Evolutionary conservation across 495 filamentous ascomycete genomes (phyloP), one percentile per base, ranked within the genome.

Genomic region (Chaetomium fimeti): DNA sequence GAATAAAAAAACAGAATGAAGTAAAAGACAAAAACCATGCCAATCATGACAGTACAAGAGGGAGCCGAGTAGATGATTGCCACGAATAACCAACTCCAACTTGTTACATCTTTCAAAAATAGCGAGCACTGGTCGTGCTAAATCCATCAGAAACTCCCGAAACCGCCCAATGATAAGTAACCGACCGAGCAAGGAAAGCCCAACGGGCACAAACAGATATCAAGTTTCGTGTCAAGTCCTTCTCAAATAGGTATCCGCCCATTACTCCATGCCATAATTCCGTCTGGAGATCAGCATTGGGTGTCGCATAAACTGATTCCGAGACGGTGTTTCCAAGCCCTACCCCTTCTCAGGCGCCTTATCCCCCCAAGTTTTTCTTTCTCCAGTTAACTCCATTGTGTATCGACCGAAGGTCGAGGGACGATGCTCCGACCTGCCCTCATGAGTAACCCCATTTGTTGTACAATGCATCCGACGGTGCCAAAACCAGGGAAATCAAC

Each of bases 221-320:
- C 6, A 36, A 36, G 15, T 24, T 40, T 40, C 20, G 32, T 57
- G 15, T 5, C 4, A 20, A 38, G 29, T 40, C 36, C 32, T 42
- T 42, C 40, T 57, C 54, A 38, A 57, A 57, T 57, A 40, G 54
- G 32, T 57, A 57, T 57, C 36, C 36, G 32, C 32, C 54, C 32
- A 38, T 22, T 12, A 57, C 29, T 57, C 54, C 54, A 40, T 57
- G 2, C 54, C 27, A 40, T 22, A 22, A 7, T 8, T 24, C 16
- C 22, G n/a, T 57, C 20, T 29, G 12, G 13, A 24, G 54, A 55
- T 57, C 32, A 11, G 54, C 54, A 42, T 13, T 29, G 18, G n/a
- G 53, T 40, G 53, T 8, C 28, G 29, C n/a, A 22, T 56, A 16
- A 36, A 28, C 3, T 6, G 11, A n/a, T n/a, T 54, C 5, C 25